Base-by-base conservation (phyloP, 23 red algal genomes). In the Gracilaria vermiculophylla region DNA sequence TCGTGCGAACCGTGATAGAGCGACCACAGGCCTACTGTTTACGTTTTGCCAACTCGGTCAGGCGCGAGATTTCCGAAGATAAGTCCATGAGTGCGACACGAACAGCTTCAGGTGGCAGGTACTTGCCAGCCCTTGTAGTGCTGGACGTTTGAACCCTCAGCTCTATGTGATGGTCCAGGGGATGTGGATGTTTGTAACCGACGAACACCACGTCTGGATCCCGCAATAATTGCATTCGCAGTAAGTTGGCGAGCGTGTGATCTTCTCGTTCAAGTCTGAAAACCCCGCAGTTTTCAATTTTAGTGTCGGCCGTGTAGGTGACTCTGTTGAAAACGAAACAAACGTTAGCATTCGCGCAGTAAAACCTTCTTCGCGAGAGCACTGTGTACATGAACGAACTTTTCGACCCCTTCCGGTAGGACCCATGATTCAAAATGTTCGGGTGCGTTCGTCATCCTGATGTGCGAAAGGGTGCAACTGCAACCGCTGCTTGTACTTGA, bases 231-330 rank as follows among this genome's bases (percentile, higher is more conserved):
- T 99, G 97, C 92, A 92, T 94, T 49, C 97, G 92, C 24, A 99
- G 32, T 60, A 95, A 62, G 88, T 99, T 99, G 21, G 84, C 97
- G 0, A 99, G 51, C 0, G 97, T 99, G 53, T 99, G 97, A 77
- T 99, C 97, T 73, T 99, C 97, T 39, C 97, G 80, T 75, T 99
- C 97, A 25, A 99, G 82, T 32, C 73, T 82, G 58, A 99, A 91
- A 6, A 70, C 90, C 32, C 82, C 97, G 45, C 69, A 87, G 92
- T 94, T 90, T 12, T 57, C 53, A 14, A 94, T 49, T 52, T 95
- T 95, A 3, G 85, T 83, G 80, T 95, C 92, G 29, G 43, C 69
- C 28, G 48, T 77, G 80, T 96, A 99, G 15, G 51, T 54, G 7
- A 99, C 28, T 73, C 87, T 97, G 45, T 69, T 5, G 45, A 47